These are phyloP conservation scores for Psilocybe cyanescens DNA, from an alignment of 768 basidiomycete genomes.

Conservation along the genomic window DNA sequence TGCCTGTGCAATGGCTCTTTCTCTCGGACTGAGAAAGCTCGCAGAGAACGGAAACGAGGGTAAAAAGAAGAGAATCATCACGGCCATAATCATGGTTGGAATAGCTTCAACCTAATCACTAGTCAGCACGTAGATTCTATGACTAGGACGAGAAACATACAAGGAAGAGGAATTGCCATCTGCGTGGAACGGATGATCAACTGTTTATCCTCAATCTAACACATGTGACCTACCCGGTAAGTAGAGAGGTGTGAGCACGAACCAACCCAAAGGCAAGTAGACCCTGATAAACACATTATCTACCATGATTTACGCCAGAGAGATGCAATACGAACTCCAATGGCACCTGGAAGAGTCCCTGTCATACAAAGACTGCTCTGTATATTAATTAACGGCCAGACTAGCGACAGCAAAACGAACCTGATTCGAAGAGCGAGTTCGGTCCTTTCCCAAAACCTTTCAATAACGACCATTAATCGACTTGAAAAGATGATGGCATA, in stretches of 20 bases:
- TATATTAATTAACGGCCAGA: neutral
- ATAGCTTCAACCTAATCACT: conserved; percentile 53
- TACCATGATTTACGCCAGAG: neutral
- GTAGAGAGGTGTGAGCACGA: conserved; percentile 46
- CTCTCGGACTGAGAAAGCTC: conserved; percentile 52
- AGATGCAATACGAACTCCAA: conserved; percentile 40
- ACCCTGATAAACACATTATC: conserved; percentile 36
- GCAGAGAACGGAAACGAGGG: conserved; percentile 62
- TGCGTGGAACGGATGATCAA: conserved; percentile 15
- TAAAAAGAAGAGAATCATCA: conserved; percentile 50
- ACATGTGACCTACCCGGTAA: conserved; percentile 20
- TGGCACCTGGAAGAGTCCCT: conserved; percentile 57
- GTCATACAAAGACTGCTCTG: conserved; percentile 56
- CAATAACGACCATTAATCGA: neutral
- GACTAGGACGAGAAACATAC: conserved; percentile 28
- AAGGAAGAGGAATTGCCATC: conserved; percentile 65
- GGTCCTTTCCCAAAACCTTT: conserved; percentile 29
- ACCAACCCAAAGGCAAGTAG: conserved; percentile 61
- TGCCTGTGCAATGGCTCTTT: conserved; percentile 61
- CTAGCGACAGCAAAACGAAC: conserved; percentile 24
- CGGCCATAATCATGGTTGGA: conserved; percentile 56
- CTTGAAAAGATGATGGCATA: conserved; percentile 11
- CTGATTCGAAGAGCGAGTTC: conserved; percentile 57
- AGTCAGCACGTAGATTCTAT: neutral
- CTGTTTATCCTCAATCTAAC: neutral